Evolutionary conservation across 2,329 filamentous ascomycete genomes (phyloP).

Genomic region (Colletotrichum sidae): DNA sequence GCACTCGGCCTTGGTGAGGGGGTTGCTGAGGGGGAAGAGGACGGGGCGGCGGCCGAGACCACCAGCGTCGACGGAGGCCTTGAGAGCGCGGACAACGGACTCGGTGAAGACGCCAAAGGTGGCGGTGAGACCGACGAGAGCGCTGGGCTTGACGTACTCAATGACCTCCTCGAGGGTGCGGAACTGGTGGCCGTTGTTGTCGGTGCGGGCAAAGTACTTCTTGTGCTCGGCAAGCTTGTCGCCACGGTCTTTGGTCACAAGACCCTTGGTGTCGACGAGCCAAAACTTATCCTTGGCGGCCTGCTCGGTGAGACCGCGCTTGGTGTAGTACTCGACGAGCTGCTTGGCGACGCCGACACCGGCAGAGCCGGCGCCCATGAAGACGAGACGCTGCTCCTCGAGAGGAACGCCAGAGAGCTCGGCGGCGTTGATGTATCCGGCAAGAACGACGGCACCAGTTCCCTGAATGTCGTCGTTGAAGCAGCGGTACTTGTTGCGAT

Average conservation of each 20-base stretch:
- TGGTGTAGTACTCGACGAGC: constrained; percentile 96
- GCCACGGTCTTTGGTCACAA: constrained; percentile 92
- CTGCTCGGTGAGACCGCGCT: constrained; percentile 88
- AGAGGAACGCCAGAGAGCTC: constrained; percentile 87
- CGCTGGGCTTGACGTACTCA: constrained; percentile 93
- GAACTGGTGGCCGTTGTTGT: constrained; percentile 77
- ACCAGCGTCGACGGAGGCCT: constrained; percentile 71
- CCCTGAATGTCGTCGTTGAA: constrained; percentile 99
- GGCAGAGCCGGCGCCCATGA: constrained; percentile 94
- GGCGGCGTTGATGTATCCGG: constrained; percentile 78
- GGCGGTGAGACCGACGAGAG: constrained; percentile 92
- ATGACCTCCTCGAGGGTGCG: constrained; percentile 90
- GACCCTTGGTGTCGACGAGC: constrained; percentile 96
- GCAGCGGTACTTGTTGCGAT: constrained; percentile 89
- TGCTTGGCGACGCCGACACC: constrained; percentile 98
- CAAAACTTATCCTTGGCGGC: constrained; percentile 93
- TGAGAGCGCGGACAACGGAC: constrained; percentile 79
- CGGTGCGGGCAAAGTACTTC: constrained; percentile 74
- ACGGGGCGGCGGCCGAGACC: constrained; percentile 83
- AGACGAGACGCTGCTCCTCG: constrained; percentile 93
- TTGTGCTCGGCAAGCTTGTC: constrained; percentile 94
- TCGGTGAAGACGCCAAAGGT: constrained; percentile 96
- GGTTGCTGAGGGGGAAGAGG: constrained; percentile 97
- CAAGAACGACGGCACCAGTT: constrained; percentile 94
- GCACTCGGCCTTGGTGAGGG: constrained; percentile 95